Evolutionary conservation across 345 rosid genomes (phyloP), one percentile per base, ranked within the genome.

Genomic region (Sapria himalayana): DNA sequence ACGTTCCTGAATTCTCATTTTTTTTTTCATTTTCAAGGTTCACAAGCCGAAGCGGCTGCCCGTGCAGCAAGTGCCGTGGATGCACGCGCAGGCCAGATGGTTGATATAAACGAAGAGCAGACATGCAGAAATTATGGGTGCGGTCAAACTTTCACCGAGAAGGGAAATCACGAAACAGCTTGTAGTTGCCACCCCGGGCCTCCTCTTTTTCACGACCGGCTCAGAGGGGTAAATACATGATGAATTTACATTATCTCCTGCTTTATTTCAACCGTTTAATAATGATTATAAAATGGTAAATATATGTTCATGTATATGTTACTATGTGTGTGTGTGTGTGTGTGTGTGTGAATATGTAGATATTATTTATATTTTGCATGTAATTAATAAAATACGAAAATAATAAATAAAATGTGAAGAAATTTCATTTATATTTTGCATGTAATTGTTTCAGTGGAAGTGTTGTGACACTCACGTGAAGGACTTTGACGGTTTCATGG

Each of bases 131-230:
- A 89, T 52, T 58, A 74, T 47, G 86, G 86, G 18, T 89, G 95
- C 37, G 93, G 86, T 36, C 46, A 71, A 55, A 74, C 67, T 9
- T 89, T 76, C 57, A 89, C 72, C 59, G 98, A 82, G 58, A 76
- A 57, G 58, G 86, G 84, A 40, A 84, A 89, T 65, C 76, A 89
- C 36, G 92, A 69, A 44, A 36, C 64, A 23, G 84, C 95, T 2
- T 89, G 95, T 52, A 67, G 46, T 67, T 64, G 71, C 56, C 99
- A 91, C 60, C 99, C 99, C 37, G 95, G 99, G 37, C 99, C 95
- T 25, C 62, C 99, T 4, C 62, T 80, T 53, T 91, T 91, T 60
- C 99, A 91, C 35, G 95, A 91, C 31, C 64, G 95, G 43, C 39
- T 60, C 45, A 74, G 59, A 84, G 93, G 92, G 77, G 98, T 72